phyloP scores from a whole-genome alignment of 2,329 filamentous ascomycete genomes.

The Epichloe scottii region DNA sequence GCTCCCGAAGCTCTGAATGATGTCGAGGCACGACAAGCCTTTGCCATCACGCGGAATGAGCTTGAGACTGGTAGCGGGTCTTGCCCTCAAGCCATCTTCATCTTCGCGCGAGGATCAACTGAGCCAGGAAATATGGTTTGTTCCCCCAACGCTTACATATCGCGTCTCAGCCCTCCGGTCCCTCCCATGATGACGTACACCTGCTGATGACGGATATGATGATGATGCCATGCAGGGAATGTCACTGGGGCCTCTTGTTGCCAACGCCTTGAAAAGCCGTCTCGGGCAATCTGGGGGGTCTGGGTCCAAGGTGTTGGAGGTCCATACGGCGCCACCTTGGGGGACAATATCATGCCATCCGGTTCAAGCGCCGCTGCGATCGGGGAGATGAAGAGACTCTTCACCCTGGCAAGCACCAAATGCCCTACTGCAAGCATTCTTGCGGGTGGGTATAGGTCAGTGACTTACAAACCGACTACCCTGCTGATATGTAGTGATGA shows the following conservation, averaged over 20 bases:
- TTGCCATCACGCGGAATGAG: constrained; percentile 12
- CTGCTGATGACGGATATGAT: too few relatives aligned
- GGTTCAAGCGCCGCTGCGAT: constrained; percentile 27
- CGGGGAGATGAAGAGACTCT: constrained; percentile 26
- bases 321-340: constrained; percentile 23
- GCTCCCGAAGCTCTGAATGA: not conserved
- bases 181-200: too few relatives aligned
- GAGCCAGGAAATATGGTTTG: constrained; percentile 28
- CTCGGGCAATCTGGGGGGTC: constrained; percentile 15
- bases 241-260: constrained; percentile 16
- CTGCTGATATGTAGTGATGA: not conserved
- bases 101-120: constrained; percentile 27
- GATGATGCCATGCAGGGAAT: not conserved
- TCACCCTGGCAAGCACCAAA: constrained; percentile 26
- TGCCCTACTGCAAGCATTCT: constrained; percentile 31
- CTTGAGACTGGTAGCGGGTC: constrained; percentile 15
- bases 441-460: constrained; percentile 25
- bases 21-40: not conserved
- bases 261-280: constrained; percentile 14
- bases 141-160: constrained; percentile 7
- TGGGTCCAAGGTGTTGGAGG: constrained; percentile 33
- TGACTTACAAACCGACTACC: not conserved
- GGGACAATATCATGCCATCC: constrained; percentile 23
- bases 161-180: too few relatives aligned
- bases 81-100: constrained; percentile 26